These are phyloP conservation scores for Rhizopogon vesiculosus DNA, from an alignment of 768 basidiomycete species.

Conservation along the genomic window DNA sequence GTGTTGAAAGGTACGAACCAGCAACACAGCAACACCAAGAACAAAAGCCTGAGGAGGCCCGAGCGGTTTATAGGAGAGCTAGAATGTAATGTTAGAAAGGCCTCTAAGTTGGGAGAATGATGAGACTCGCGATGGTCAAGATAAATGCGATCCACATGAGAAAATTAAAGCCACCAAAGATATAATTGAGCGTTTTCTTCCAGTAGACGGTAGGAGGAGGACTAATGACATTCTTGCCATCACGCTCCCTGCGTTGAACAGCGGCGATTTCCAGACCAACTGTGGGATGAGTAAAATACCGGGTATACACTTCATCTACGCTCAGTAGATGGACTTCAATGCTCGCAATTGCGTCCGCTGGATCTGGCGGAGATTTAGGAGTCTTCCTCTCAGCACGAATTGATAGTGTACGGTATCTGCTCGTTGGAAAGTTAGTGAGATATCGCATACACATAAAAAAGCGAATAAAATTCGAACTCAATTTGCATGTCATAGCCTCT, in stretches of 20 bases:
- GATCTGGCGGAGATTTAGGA: conserved; percentile 9
- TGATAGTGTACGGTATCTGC: conserved; percentile 32
- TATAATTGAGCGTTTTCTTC: conserved; percentile 43
- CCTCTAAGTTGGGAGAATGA: conserved; percentile 48
- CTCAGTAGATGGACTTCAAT: conserved; percentile 41
- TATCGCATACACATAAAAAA: background rate
- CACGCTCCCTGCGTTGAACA: conserved; percentile 36
- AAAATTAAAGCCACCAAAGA: conserved; percentile 35
- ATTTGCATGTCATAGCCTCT: conserved; percentile 1
- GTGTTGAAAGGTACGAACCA: background rate
- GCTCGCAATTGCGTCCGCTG: conserved; percentile 26
- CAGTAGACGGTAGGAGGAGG: conserved; percentile 40
- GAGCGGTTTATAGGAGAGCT: conserved; percentile 32
- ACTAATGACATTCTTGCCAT: conserved; percentile 49
- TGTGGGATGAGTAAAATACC: conserved; percentile 39
- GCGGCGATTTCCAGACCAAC: conserved; percentile 47
- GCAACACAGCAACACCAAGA: conserved; percentile 37
- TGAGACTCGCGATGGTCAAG: conserved; percentile 31
- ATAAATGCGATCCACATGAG: background rate
- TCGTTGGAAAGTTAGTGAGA: background rate
- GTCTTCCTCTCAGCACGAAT: conserved; percentile 24
- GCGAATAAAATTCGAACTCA: background rate
- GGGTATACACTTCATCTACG: conserved; percentile 35
- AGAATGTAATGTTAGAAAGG: background rate
- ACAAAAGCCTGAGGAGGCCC: conserved; percentile 52